phyloP scores from a whole-genome alignment of 108 stramenopile genomes.

The Fragilaria crotonensis region DNA sequence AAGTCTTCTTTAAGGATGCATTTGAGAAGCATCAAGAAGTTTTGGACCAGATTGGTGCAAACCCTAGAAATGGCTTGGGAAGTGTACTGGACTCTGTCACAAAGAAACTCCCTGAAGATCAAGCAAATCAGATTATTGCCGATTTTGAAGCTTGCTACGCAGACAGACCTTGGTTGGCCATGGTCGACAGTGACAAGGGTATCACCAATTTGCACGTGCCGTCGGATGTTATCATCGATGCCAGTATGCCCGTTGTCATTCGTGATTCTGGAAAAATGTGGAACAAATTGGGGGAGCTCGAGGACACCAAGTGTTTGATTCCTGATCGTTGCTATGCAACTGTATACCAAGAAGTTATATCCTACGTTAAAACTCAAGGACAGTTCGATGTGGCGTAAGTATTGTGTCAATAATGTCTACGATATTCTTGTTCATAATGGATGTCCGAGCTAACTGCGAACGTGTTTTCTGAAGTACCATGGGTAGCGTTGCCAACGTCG shows the following conservation, averaged over 20 bases:
- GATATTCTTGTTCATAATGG: background rate
- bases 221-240: constrained; percentile 62
- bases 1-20: constrained; percentile 46
- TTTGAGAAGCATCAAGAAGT: constrained; percentile 51
- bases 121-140: constrained; percentile 30
- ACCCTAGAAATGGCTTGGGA: constrained; percentile 53
- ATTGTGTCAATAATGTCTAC: background rate
- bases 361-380: constrained; percentile 44
- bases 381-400: constrained; percentile 67
- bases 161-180: constrained; percentile 52
- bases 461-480: too few species aligned
- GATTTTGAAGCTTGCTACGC: constrained; percentile 53
- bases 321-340: constrained; percentile 59
- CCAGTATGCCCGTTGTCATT: constrained; percentile 52
- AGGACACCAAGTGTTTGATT: constrained; percentile 63
- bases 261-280: constrained; percentile 64
- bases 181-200: constrained; percentile 59
- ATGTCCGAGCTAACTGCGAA: background rate
- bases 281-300: constrained; percentile 59
- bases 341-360: constrained; percentile 54
- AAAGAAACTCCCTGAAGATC: constrained; percentile 21
- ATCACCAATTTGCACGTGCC: constrained; percentile 69
- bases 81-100: constrained; percentile 36
- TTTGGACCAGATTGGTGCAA: constrained; percentile 45
- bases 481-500: constrained; percentile 62